Percentiles rank a stretch among this genome's conserved stretches.
These are phyloP conservation scores for Xylaria castorea DNA, from an alignment of 495 filamentous ascomycete species.

Conservation along the genomic window DNA sequence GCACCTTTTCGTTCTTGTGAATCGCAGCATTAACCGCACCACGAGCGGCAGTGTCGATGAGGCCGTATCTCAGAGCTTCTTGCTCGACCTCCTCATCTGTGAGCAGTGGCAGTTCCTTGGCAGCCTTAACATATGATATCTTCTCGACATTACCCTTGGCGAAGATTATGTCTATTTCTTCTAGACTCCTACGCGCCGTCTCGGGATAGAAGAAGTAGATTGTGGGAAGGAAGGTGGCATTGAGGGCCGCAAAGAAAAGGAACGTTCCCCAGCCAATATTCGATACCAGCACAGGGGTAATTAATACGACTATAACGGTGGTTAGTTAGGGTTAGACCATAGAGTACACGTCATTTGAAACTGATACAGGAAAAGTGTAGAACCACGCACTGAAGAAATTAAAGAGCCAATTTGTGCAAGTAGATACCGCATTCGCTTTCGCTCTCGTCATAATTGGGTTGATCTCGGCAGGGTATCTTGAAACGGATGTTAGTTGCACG, in stretches of 20 bases:
- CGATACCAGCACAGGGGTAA: slow-evolving; percentile 75
- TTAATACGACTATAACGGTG: slow-evolving; percentile 69
- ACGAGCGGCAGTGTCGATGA: slow-evolving; percentile 46
- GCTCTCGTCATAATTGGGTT: slow-evolving; percentile 77
- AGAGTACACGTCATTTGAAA: not conserved
- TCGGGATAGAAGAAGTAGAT: slow-evolving; percentile 83
- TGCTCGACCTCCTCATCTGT: slow-evolving; percentile 67
- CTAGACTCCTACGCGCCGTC: slow-evolving; percentile 71
- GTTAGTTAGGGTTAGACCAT: slow-evolving; percentile 13
- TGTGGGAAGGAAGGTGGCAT: slow-evolving; percentile 72
- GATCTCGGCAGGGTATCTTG: slow-evolving; percentile 67
- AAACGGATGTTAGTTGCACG: not conserved
- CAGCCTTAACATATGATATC: slow-evolving; percentile 74
- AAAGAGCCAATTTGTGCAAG: slow-evolving; percentile 81
- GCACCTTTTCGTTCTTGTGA: not conserved
- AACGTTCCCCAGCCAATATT: slow-evolving; percentile 78
- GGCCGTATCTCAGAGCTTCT: slow-evolving; percentile 67
- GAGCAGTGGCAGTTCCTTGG: slow-evolving; percentile 72
- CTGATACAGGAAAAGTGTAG: not conserved
- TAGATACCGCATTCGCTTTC: slow-evolving; percentile 78
- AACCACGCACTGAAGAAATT: slow-evolving; percentile 62
- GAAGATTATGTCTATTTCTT: slow-evolving; percentile 74
- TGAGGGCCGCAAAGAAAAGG: slow-evolving; percentile 76
- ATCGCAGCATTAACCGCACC: slow-evolving; percentile 26
- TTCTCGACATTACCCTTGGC: slow-evolving; percentile 77